Percentiles rank a stretch among this genome's conserved stretches.
Conservation (phyloP, 768 basidiomycete genomes). For the Hortiboletus campestris region DNA sequence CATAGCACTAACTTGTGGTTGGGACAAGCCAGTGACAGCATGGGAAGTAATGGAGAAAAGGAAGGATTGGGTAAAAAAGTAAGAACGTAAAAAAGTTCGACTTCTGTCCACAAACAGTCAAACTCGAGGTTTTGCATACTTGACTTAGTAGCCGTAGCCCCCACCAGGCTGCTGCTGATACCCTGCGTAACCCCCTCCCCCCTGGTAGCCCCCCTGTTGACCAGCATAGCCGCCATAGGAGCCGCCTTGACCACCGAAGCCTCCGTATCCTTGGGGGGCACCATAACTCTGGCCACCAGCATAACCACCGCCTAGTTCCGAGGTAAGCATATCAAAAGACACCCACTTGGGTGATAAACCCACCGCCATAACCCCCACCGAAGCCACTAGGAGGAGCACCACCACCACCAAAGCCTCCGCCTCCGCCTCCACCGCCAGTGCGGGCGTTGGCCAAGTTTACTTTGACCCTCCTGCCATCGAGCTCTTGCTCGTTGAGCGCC, state of each 20-base stretch:
- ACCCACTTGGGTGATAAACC: background rate
- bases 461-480: slow-evolving; percentile 91
- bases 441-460: slow-evolving; percentile 81
- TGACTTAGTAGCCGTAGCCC: slow-evolving; percentile 29
- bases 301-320: slow-evolving; percentile 27
- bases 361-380: slow-evolving; percentile 30
- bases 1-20: slow-evolving; percentile 8
- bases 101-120: background rate
- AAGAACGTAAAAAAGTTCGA: background rate
- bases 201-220: slow-evolving; percentile 22
- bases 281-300: slow-evolving; percentile 28
- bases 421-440: slow-evolving; percentile 49
- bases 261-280: slow-evolving; percentile 21
- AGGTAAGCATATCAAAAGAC: slow-evolving; percentile 12
- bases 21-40: background rate
- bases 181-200: slow-evolving; percentile 25
- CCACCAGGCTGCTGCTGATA: slow-evolving; percentile 26
- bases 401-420: slow-evolving; percentile 12
- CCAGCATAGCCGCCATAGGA: slow-evolving; percentile 14
- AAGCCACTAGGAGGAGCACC: slow-evolving; percentile 33
- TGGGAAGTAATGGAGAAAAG: background rate
- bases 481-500: slow-evolving; percentile 82
- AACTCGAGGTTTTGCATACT: background rate
- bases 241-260: slow-evolving; percentile 14
- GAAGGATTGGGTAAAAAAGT: background rate